phyloP scores from a whole-genome alignment of 345 rosid genomes.

The Hypericum androsaemum region DNA sequence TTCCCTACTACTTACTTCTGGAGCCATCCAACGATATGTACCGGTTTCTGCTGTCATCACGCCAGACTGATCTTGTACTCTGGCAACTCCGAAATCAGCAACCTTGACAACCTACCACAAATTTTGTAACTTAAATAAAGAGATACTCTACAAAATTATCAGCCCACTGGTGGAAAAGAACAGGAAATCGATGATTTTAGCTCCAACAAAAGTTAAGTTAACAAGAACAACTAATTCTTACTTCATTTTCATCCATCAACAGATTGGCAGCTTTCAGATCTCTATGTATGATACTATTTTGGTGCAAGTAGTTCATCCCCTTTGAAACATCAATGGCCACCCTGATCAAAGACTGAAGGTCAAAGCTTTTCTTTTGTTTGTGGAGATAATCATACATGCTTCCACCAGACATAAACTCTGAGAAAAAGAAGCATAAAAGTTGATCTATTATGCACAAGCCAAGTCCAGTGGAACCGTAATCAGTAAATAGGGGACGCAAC shows the following conservation, averaged over 20 bases:
- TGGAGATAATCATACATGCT: constrained; percentile 54
- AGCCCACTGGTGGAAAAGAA: too few relatives aligned
- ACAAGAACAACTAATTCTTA: constrained; percentile 21
- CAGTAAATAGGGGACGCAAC: too few relatives aligned
- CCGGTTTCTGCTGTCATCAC: constrained; percentile 60
- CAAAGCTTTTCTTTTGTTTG: constrained; percentile 39
- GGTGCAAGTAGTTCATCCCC: constrained; percentile 66
- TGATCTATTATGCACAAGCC: background rate
- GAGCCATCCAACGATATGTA: constrained; percentile 56
- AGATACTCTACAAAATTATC: background rate
- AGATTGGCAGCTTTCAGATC: constrained; percentile 71
- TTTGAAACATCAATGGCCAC: constrained; percentile 58
- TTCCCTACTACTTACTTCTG: constrained; percentile 33
- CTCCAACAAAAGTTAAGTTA: constrained; percentile 6
- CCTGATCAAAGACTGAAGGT: constrained; percentile 43
- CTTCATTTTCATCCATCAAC: constrained; percentile 57
- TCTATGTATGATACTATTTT: constrained; percentile 40
- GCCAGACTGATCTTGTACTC: constrained; percentile 44
- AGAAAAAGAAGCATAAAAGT: background rate
- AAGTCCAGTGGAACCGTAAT: too few relatives aligned
- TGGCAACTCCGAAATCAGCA: constrained; percentile 49
- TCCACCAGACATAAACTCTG: constrained; percentile 66
- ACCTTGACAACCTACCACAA: constrained; percentile 40
- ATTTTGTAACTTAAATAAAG: constrained; percentile 8
- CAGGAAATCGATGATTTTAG: constrained; percentile 4